A percentile compares a stretch with the other conserved stretches of the same genome.
phyloP scores from a whole-genome alignment of 2,329 filamentous ascomycete species.

The Xylariaceae sp. region DNA sequence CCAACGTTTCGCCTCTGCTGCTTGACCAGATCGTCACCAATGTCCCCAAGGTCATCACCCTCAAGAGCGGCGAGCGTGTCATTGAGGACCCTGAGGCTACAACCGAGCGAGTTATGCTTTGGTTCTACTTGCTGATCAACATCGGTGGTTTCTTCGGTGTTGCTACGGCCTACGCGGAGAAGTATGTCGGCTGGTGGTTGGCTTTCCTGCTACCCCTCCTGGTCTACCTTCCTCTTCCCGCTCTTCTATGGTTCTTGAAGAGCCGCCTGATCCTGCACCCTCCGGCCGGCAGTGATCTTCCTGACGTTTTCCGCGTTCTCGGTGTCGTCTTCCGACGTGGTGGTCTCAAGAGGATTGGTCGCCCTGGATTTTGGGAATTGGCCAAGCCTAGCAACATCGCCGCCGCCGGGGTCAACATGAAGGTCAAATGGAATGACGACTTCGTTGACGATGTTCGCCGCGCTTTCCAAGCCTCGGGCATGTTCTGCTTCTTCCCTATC shows the following conservation, averaged over 20 bases:
- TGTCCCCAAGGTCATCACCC: constrained; percentile 48
- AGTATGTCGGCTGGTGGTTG: constrained; percentile 49
- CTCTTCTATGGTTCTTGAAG: constrained; percentile 40
- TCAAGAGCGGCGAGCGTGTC: constrained; percentile 56
- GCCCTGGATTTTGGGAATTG: constrained; percentile 53
- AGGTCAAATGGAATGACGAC: constrained; percentile 56
- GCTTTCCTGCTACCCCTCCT: constrained; percentile 42
- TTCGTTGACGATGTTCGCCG: constrained; percentile 64
- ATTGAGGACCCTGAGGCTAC: constrained; percentile 67
- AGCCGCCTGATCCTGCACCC: constrained; percentile 41
- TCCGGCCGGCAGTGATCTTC: constrained; percentile 43
- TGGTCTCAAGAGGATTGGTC: constrained; percentile 36
- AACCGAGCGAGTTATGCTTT: constrained; percentile 62
- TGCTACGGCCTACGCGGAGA: constrained; percentile 49
- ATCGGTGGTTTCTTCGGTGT: constrained; percentile 50
- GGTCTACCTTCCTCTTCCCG: constrained; percentile 40
- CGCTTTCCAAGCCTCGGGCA: constrained; percentile 58
- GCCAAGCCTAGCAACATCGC: constrained; percentile 54
- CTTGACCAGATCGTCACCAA: constrained; percentile 62
- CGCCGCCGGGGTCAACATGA: constrained; percentile 35
- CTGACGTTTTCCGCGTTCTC: constrained; percentile 40
- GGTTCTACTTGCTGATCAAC: constrained; percentile 56
- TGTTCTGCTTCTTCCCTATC: constrained; percentile 50
- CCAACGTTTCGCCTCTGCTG: constrained; percentile 65
- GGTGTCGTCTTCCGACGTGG: constrained; percentile 38